phyloP scores from a whole-genome alignment of 331 rosid genomes.

The Acacia pycnantha region DNA sequence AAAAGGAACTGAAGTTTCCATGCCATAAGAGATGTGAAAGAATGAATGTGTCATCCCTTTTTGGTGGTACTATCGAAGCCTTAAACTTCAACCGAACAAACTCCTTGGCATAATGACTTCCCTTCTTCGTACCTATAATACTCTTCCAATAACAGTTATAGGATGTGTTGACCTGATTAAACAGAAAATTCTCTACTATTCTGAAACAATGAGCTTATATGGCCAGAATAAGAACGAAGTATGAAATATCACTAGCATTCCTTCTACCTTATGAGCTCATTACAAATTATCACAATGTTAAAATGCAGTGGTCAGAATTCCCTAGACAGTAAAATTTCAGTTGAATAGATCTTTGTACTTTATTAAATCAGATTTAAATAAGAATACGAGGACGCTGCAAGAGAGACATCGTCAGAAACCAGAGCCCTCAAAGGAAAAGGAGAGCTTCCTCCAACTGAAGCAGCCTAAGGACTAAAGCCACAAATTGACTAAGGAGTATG shows the following conservation, averaged over 20 bases:
- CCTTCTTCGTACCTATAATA: neutral
- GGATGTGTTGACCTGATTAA: neutral
- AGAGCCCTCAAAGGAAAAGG: slow-evolving; percentile 10
- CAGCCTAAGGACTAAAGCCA: slow-evolving; percentile 15
- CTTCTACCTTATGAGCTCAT: neutral
- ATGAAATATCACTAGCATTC: neutral
- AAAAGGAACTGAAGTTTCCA: neutral
- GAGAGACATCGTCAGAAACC: slow-evolving; percentile 20
- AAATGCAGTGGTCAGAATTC: neutral
- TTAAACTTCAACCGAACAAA: slow-evolving; percentile 5
- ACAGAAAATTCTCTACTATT: neutral
- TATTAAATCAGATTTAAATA: neutral
- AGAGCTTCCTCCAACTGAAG: slow-evolving; percentile 14
- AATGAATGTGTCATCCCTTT: neutral
- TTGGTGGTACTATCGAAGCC: neutral
- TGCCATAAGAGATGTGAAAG: neutral
- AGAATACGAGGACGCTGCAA: neutral
- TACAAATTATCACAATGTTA: slow-evolving; percentile 7
- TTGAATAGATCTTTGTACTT: neutral
- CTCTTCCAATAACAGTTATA: neutral
- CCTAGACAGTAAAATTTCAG: neutral
- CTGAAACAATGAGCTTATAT: neutral
- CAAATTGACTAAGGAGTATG: neutral
- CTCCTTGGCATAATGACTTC: neutral
- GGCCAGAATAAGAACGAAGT: neutral